phyloP scores from a whole-genome alignment of 1,139 yeast species.

The Kluyveromyces sp. region DNA sequence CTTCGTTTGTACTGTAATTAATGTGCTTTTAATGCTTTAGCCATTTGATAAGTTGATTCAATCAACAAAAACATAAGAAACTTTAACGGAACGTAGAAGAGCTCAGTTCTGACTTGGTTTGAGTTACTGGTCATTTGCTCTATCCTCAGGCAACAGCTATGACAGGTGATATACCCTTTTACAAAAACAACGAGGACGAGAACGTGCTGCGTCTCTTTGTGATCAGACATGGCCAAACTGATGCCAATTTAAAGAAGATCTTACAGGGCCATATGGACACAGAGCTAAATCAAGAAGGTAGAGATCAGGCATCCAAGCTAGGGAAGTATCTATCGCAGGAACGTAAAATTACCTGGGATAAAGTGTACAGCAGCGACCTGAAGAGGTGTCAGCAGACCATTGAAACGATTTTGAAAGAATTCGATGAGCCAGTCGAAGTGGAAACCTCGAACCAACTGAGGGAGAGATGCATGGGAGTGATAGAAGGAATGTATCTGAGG shows the following conservation, averaged over 20 bases:
- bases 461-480: conserved; percentile 74
- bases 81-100: too few species aligned
- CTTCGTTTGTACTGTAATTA: too few species aligned
- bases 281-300: conserved; percentile 52
- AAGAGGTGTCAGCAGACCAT: conserved; percentile 53
- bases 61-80: neutral
- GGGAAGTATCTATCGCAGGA: conserved; percentile 33
- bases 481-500: conserved; percentile 63
- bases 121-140: too few species aligned
- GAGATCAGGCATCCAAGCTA: conserved; percentile 46
- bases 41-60: too few species aligned
- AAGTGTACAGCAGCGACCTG: conserved; percentile 53
- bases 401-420: conserved; percentile 34
- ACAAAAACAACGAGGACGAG: conserved; percentile 30
- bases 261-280: conserved; percentile 68
- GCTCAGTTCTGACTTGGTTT: too few species aligned
- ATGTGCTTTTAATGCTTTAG: too few species aligned
- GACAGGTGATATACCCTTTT: conserved; percentile 20
- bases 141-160: too few species aligned
- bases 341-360: conserved; percentile 36
- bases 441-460: conserved; percentile 40
- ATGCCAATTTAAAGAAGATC: conserved; percentile 56
- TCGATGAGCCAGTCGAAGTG: conserved; percentile 23
- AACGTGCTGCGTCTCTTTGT: conserved; percentile 47
- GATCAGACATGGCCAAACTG: conserved; percentile 78